phyloP scores from a whole-genome alignment of 108 stramenopile genomes.

The Cyclotella baltica region DNA sequence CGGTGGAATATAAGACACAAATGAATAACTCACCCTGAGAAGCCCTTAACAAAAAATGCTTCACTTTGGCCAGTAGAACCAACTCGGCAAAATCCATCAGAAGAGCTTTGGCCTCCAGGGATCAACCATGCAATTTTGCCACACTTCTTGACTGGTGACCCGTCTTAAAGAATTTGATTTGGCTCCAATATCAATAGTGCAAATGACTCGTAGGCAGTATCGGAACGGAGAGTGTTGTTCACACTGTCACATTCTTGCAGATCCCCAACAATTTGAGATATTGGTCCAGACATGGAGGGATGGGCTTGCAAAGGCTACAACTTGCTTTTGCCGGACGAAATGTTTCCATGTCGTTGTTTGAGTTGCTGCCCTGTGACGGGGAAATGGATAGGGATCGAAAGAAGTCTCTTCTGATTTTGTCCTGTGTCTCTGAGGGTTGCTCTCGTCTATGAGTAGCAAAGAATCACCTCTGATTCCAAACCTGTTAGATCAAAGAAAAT shows the following conservation, averaged over 20 bases:
- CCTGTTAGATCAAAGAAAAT: too few species aligned
- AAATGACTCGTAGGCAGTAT: conserved; percentile 3
- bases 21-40: conserved; percentile 3
- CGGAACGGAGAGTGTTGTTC: not conserved
- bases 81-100: conserved; percentile 52
- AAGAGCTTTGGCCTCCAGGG: conserved; percentile 14
- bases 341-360: too few species aligned
- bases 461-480: too few species aligned
- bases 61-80: conserved; percentile 28
- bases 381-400: not conserved
- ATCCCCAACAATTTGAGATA: not conserved
- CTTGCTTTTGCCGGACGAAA: not conserved
- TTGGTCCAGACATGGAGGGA: not conserved
- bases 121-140: conserved; percentile 19
- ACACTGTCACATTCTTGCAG: not conserved
- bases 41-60: not conserved
- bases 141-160: not conserved
- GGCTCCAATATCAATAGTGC: conserved; percentile 6
- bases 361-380: too few species aligned
- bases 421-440: not conserved
- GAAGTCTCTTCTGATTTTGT: not conserved
- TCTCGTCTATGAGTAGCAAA: not conserved
- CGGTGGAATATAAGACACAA: not conserved
- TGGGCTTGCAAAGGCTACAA: not conserved
- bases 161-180: not conserved